These are phyloP conservation scores for Suillus ampliporus DNA, from an alignment of 768 basidiomycete species.

Conservation along the genomic window DNA sequence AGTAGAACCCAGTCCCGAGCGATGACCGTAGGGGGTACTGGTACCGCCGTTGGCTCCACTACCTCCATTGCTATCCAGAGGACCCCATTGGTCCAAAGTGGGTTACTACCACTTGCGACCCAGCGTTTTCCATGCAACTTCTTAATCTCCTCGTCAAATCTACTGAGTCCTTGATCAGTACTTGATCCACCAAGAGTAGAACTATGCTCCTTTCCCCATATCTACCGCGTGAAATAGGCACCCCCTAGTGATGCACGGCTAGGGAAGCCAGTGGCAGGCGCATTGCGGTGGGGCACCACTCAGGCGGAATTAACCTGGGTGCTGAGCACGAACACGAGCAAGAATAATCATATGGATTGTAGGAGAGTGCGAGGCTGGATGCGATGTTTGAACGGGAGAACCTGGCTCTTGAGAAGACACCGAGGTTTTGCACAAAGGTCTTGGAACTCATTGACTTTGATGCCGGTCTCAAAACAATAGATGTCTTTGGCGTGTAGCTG, in stretches of 20 bases:
- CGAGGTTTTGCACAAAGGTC: slow-evolving; percentile 89
- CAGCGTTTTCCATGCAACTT: slow-evolving; percentile 75
- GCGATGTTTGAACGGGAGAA: slow-evolving; percentile 46
- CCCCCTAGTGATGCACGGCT: too few relatives aligned
- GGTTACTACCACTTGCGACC: slow-evolving; percentile 64
- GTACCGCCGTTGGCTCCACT: slow-evolving; percentile 67
- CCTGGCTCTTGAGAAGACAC: slow-evolving; percentile 84
- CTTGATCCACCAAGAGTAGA: slow-evolving; percentile 39
- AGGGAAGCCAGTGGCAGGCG: too few relatives aligned
- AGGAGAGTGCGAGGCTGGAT: slow-evolving; percentile 62
- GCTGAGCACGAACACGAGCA: slow-evolving; percentile 71
- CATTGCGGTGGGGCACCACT: too few relatives aligned
- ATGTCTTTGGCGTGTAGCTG: slow-evolving; percentile 79
- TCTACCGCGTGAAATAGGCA: slow-evolving; percentile 85
- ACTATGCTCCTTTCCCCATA: slow-evolving; percentile 74
- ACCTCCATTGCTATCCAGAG: slow-evolving; percentile 37
- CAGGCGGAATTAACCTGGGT: slow-evolving; percentile 85
- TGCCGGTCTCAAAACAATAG: slow-evolving; percentile 87
- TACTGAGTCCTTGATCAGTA: slow-evolving; percentile 48
- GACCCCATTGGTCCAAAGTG: slow-evolving; percentile 63
- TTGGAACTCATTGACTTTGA: slow-evolving; percentile 87
- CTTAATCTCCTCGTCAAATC: slow-evolving; percentile 81
- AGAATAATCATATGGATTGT: slow-evolving; percentile 78
- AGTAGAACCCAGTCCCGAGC: slow-evolving; percentile 56
- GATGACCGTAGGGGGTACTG: slow-evolving; percentile 68